Evolutionary conservation across 345 rosid genomes (phyloP), one percentile per base, ranked within the genome.

Genomic region (Boechera retrofracta): DNA sequence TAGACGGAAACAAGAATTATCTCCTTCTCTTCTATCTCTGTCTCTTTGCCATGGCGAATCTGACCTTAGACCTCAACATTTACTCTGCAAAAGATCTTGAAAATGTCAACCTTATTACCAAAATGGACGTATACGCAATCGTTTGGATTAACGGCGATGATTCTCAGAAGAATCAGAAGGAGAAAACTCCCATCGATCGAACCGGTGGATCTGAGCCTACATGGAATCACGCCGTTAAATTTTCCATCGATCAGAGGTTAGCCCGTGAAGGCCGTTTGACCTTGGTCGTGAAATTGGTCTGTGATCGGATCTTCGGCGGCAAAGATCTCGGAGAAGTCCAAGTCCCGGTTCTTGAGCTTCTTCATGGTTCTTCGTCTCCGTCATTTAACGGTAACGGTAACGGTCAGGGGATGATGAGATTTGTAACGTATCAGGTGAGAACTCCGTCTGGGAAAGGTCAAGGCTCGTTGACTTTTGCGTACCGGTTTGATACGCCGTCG

Each of bases 121-220:
- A 88, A 71, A 94, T 91, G 98, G 97, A 90, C 60, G 94, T 87
- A 2, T 94, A 90, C 86, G 91, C 82, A 16, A 80, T 87, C 77
- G 87, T 82, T 80, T 85, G 79, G 10, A 72, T 94, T 82, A 15
- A 72, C 68, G 94, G 97, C 41, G 92, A 82, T 59, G 74, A 76
- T 67, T 55, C 78, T 1, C 74, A 8, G 53, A 69, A 77, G 48
- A 69, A 77, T 49, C 86, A 83, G 72, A 86, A 80, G 77, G 73
- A 74, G 75, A 89, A 83, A 64, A 84, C 94, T 28, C 67, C 77
- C 1, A 83, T 88, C 0, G 82, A 89, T 67, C 79, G 74, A 1
- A 75, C 79, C 33, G 85, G 94, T 9, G 93, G 86, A 24, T 76
- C 79, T 60, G 83, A 85, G 69, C 94, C 89, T 4, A 80, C 83